phyloP scores from a whole-genome alignment of 2,329 filamentous ascomycete species.

The Hymenoscyphus linearis region DNA sequence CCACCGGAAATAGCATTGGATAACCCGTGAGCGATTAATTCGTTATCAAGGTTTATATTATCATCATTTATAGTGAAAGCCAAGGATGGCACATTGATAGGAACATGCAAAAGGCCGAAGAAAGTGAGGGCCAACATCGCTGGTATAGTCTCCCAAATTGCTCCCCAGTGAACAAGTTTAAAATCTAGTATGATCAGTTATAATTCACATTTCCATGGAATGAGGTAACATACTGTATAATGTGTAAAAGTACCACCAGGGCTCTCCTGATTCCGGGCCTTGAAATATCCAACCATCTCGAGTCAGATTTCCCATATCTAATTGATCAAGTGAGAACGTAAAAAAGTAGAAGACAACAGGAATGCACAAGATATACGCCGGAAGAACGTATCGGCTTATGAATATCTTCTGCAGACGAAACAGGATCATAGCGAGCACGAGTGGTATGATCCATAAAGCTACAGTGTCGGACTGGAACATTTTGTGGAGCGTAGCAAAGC shows the following conservation, averaged over 20 bases:
- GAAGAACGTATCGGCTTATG: slow-evolving; percentile 78
- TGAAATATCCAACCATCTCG: slow-evolving; percentile 85
- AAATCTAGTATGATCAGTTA: slow-evolving; percentile 53
- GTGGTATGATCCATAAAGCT: slow-evolving; percentile 75
- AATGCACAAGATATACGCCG: slow-evolving; percentile 77
- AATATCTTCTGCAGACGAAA: slow-evolving; percentile 72
- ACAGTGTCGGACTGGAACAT: slow-evolving; percentile 71
- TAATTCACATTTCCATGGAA: slow-evolving; percentile 8
- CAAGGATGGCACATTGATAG: slow-evolving; percentile 93
- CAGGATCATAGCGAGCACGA: slow-evolving; percentile 69
- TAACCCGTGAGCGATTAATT: slow-evolving; percentile 86
- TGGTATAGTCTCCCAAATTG: slow-evolving; percentile 76
- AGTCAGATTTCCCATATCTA: slow-evolving; percentile 64
- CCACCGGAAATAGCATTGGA: slow-evolving; percentile 89
- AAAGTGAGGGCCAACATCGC: slow-evolving; percentile 97
- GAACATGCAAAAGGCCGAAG: slow-evolving; percentile 94
- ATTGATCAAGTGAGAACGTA: slow-evolving; percentile 61
- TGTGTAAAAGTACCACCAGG: slow-evolving; percentile 98
- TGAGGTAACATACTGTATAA: slow-evolving; percentile 67
- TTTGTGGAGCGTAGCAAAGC: slow-evolving; percentile 67
- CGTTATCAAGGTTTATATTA: slow-evolving; percentile 82
- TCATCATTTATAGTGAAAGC: slow-evolving; percentile 89
- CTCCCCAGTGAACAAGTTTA: slow-evolving; percentile 73
- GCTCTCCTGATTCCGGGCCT: slow-evolving; percentile 75
- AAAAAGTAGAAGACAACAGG: slow-evolving; percentile 74